Conservation (phyloP, 2,329 filamentous ascomycete genomes). For the Penicillium sp. region DNA sequence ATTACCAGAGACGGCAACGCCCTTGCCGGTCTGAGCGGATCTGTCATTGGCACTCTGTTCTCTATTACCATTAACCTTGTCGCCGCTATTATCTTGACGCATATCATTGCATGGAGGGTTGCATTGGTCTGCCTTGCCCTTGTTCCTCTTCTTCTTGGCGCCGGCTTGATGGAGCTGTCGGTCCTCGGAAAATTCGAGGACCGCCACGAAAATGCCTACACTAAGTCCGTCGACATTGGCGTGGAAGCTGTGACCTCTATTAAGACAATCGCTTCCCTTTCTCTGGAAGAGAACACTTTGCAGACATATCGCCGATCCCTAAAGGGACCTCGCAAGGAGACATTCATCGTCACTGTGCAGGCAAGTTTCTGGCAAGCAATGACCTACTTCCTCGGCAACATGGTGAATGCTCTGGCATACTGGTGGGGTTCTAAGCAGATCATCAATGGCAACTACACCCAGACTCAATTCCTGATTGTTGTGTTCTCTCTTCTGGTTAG, state of each 20-base stretch:
- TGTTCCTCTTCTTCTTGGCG: conserved; percentile 64
- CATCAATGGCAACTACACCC: conserved; percentile 60
- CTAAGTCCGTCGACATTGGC: conserved; percentile 50
- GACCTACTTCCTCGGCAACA: conserved; percentile 52
- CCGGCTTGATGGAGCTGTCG: conserved; percentile 64
- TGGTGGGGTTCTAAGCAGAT: conserved; percentile 76
- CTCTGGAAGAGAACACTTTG: conserved; percentile 50
- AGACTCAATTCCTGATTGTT: conserved; percentile 70
- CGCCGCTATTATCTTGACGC: conserved; percentile 63
- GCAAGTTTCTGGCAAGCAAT: conserved; percentile 47
- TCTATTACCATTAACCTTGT: conserved; percentile 66
- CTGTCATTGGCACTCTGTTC: conserved; percentile 65
- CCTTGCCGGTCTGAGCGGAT: conserved; percentile 65
- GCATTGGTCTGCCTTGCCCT: conserved; percentile 67
- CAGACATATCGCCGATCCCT: conserved; percentile 46
- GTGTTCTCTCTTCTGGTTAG: conserved; percentile 67
- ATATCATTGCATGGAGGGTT: conserved; percentile 72
- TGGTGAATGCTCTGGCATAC: conserved; percentile 71
- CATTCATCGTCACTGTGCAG: conserved; percentile 47
- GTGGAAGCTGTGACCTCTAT: conserved; percentile 53
- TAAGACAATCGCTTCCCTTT: conserved; percentile 51
- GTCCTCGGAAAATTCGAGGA: conserved; percentile 59
- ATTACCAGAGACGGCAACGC: conserved; percentile 67
- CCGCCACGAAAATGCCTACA: conserved; percentile 50
- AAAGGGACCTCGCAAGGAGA: conserved; percentile 48